Base-by-base conservation (phyloP, 805 yeast genomes). In the Yarrowia sp. region DNA sequence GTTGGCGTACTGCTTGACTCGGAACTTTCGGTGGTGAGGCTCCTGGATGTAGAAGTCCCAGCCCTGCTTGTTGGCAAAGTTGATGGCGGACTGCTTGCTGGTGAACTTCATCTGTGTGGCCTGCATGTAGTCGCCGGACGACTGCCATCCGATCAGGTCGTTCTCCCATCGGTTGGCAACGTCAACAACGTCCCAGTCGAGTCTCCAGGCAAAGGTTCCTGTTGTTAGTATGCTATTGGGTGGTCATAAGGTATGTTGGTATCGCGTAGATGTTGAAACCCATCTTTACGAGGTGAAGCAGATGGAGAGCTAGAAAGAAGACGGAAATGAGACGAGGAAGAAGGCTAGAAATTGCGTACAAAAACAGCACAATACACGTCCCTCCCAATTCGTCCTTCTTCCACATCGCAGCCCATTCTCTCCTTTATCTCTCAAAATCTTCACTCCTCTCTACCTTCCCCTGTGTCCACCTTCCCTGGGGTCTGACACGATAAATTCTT, bases 131-230 rank as follows among this genome's bases (percentile, higher is more conserved):
- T 91, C 97, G 43, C 90, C 85, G 53, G 89, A 82, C 55, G 90
- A 85, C 74, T 90, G 93, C 81, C 90, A 91, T 33, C 97, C 97
- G 78, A 91, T 91, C 76, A 91, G 81, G 76, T 90, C 94, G 78
- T 91, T 91, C 76, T 91, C 97, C 96, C 96, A 91, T 76, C 95
- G 82, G 81, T 91, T 86, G 24, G 89, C 91, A 74, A 87, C 86
- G 53, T 87, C 87, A 68, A 88, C 79, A 49, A 90, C 84, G 75
- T 91, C 96, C 94, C 95, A 91, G 78, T 91, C 96, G 68, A 91
- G 75, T 74, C 85, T 86, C 97, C 97, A 91, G 65, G 76, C 74
- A 71, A 74, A 72, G 66, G 81, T 76, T 52, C 77, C 66, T 61
- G 47, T 17, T 33, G 64, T 58, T 58, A 58, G 64, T 58, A 43